A percentile compares a stretch with the other conserved stretches of the same genome.
Evolutionary conservation across 129 eudicot genomes (phyloP).

Genomic region (Apium graveolens): DNA sequence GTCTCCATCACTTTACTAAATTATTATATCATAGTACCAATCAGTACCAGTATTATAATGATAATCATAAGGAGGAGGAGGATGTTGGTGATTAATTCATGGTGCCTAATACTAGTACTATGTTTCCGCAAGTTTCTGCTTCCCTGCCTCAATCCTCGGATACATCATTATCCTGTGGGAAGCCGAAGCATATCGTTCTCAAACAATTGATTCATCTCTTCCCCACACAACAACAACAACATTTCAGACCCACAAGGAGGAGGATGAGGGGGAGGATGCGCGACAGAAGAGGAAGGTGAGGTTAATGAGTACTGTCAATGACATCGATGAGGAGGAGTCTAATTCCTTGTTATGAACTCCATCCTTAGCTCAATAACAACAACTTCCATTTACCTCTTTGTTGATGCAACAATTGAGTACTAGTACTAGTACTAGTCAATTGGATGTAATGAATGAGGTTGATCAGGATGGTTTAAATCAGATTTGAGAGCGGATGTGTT

Average conservation of each 20-base stretch:
- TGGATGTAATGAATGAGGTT: constrained; percentile 14
- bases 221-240: neutral
- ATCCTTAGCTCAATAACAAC: constrained; percentile 7
- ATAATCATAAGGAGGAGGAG: neutral
- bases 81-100: constrained; percentile 28
- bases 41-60: neutral
- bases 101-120: constrained; percentile 40
- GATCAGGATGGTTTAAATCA: neutral
- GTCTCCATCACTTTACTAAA: constrained; percentile 19
- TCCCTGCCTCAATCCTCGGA: too few relatives aligned
- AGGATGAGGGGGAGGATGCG: neutral
- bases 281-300: neutral
- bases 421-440: neutral
- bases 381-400: constrained; percentile 42
- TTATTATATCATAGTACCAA: too few relatives aligned
- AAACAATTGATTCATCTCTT: constrained; percentile 54
- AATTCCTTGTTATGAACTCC: neutral
- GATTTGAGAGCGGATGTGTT: too few relatives aligned
- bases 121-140: neutral
- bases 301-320: neutral
- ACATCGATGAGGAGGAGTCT: neutral
- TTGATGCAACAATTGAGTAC: constrained; percentile 20
- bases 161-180: constrained; percentile 31
- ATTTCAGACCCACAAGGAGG: neutral
- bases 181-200: constrained; percentile 43